Conservation (phyloP, 495 filamentous ascomycete species). For the Trichoderma virens region DNA sequence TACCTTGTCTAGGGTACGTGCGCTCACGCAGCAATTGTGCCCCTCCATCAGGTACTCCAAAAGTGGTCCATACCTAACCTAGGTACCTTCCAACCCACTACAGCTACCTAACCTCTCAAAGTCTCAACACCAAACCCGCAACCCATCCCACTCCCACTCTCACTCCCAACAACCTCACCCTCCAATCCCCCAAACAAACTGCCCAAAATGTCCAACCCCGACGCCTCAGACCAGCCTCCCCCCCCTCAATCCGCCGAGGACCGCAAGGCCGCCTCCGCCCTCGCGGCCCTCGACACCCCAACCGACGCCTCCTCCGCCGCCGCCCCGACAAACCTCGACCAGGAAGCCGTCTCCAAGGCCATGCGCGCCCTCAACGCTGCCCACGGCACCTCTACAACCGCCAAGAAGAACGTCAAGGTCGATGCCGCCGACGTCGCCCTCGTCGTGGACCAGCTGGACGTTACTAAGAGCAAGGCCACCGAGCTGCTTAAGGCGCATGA, state of each 20-base stretch:
- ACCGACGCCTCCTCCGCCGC: conserved; percentile 49
- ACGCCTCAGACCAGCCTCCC: conserved; percentile 54
- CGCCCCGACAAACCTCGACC: conserved; percentile 54
- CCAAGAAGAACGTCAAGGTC: conserved; percentile 42
- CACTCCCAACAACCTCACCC: conserved; percentile 39
- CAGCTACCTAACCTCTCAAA: not conserved
- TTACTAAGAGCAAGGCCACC: conserved; percentile 73
- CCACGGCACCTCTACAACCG: conserved; percentile 17
- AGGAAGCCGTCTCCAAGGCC: conserved; percentile 76
- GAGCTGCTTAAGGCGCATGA: conserved; percentile 75
- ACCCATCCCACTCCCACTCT: not conserved
- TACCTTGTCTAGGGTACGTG: no score
- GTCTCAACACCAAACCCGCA: not conserved
- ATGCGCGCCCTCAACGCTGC: conserved; percentile 59
- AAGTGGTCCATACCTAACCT: no score
- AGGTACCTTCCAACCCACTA: no score
- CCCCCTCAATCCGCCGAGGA: conserved; percentile 70
- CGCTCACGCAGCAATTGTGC: no score
- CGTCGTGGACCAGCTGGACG: conserved; percentile 71
- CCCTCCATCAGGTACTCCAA: no score
- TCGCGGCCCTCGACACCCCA: conserved; percentile 62
- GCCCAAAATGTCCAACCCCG: conserved; percentile 46
- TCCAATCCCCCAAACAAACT: conserved; percentile 42
- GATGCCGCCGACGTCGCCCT: conserved; percentile 18
- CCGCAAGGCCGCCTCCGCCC: conserved; percentile 82